Conservation (phyloP, 306 rosid genomes). For the Abrus pulchellus region DNA sequence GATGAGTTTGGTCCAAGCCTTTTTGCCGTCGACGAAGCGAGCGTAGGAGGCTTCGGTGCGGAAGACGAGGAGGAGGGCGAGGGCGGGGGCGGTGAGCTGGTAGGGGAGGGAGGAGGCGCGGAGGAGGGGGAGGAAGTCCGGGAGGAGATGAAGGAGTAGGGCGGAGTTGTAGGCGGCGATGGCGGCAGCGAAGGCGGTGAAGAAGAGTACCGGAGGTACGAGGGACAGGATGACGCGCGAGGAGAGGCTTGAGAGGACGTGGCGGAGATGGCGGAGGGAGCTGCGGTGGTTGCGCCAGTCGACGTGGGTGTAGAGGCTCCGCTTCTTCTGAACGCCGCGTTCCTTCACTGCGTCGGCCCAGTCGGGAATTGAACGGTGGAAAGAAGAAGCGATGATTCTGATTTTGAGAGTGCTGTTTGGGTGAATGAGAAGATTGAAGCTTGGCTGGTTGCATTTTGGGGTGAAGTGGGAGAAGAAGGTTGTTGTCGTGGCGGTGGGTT, state of each 20-base stretch:
- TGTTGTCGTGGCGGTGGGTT: conserved; percentile 28
- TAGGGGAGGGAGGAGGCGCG: conserved; percentile 78
- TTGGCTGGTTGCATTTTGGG: conserved; percentile 46
- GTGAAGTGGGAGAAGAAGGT: conserved; percentile 57
- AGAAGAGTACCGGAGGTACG: conserved; percentile 74
- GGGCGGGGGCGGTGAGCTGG: conserved; percentile 89
- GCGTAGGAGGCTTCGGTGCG: conserved; percentile 91
- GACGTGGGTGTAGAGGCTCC: conserved; percentile 68
- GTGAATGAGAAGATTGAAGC: neutral
- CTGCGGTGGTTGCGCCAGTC: conserved; percentile 79
- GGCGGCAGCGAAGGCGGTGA: conserved; percentile 70
- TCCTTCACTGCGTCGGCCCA: conserved; percentile 84
- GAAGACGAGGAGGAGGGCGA: conserved; percentile 85
- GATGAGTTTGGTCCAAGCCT: conserved; percentile 81
- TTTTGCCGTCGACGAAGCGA: conserved; percentile 86
- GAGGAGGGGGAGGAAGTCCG: conserved; percentile 65
- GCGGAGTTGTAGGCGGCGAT: conserved; percentile 76
- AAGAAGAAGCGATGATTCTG: conserved; percentile 42
- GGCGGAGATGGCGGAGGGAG: conserved; percentile 90
- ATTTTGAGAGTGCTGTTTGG: conserved; percentile 29
- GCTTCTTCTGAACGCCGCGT: conserved; percentile 70
- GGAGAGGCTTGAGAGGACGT: conserved; percentile 74
- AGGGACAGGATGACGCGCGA: conserved; percentile 84
- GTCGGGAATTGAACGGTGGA: conserved; percentile 62
- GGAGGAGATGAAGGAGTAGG: conserved; percentile 58